These are phyloP conservation scores for Tolypocladium tropicale DNA, from an alignment of 2,329 filamentous ascomycete species.

Conservation along the genomic window DNA sequence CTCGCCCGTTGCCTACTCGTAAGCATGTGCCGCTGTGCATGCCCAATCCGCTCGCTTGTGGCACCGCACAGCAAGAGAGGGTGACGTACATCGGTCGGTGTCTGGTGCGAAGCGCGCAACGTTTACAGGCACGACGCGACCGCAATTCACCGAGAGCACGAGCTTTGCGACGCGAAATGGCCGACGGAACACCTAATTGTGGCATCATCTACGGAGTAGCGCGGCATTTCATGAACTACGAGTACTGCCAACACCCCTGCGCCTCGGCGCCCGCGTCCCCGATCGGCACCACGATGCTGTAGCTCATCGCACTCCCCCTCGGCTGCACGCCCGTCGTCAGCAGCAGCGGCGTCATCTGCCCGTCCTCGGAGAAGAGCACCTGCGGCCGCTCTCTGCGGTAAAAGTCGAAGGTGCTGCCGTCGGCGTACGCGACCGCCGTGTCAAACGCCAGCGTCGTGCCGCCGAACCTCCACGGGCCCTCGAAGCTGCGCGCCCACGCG, in stretches of 20 bases:
- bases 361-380: slow-evolving; percentile 11
- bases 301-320: slow-evolving; percentile 14
- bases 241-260: slow-evolving; percentile 1
- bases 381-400: slow-evolving; percentile 37
- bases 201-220: not conserved
- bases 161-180: too few relatives aligned
- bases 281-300: slow-evolving; percentile 13
- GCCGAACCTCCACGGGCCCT: not conserved
- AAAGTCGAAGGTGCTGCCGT: slow-evolving; percentile 14
- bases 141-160: too few relatives aligned
- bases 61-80: too few relatives aligned
- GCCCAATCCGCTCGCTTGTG: too few relatives aligned
- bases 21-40: too few relatives aligned
- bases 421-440: not conserved
- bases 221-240: not conserved
- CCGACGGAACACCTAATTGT: too few relatives aligned
- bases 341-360: not conserved
- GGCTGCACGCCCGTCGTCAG: slow-evolving; percentile 34
- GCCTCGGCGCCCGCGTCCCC: slow-evolving; percentile 9
- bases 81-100: too few relatives aligned
- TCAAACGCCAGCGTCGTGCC: not conserved
- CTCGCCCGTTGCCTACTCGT: too few relatives aligned
- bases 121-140: too few relatives aligned
- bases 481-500: not conserved
- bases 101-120: too few relatives aligned